Evolutionary conservation across 2,329 filamentous ascomycete species (phyloP).

Genomic region (Arthrinium puccinioides): DNA sequence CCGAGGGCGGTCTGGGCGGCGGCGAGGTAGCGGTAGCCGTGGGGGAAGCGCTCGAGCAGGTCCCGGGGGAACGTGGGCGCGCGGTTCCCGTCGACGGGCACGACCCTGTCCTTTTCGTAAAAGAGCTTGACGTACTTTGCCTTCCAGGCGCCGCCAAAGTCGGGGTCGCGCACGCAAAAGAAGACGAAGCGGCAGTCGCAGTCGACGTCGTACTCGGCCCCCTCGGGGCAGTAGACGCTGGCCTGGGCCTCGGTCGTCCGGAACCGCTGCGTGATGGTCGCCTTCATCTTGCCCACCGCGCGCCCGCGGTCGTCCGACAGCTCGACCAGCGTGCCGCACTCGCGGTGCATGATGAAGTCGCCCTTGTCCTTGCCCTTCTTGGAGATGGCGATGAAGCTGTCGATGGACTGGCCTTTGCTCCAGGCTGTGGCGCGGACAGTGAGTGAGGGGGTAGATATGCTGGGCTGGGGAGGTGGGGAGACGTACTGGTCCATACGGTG

Average conservation of each 20-base stretch:
- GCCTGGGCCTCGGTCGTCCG: conserved; percentile 9
- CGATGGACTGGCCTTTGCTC: conserved; percentile 33
- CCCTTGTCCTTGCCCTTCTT: conserved; percentile 41
- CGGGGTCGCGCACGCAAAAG: conserved; percentile 29
- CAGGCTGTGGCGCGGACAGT: conserved; percentile 34
- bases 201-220: conserved; percentile 37
- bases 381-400: conserved; percentile 41
- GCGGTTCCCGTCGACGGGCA: conserved; percentile 33
- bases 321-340: conserved; percentile 40
- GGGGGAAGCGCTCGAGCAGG: conserved; percentile 30
- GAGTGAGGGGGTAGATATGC: no score
- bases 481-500: conserved; percentile 42
- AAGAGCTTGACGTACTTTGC: conserved; percentile 38
- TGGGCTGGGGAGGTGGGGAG: no score
- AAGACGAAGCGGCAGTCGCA: conserved; percentile 44
- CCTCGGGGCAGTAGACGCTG: conserved; percentile 14
- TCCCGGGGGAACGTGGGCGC: conserved; percentile 29
- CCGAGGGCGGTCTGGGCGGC: conserved; percentile 38
- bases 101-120: conserved; percentile 43
- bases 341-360: conserved; percentile 51
- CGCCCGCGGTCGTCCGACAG: conserved; percentile 27
- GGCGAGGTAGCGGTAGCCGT: conserved; percentile 39
- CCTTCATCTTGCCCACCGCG: conserved; percentile 46
- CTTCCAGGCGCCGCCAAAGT: conserved; percentile 24
- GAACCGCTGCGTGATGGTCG: conserved; percentile 46